phyloP scores from a whole-genome alignment of 331 rosid genomes.

The Prunus yedoensis region DNA sequence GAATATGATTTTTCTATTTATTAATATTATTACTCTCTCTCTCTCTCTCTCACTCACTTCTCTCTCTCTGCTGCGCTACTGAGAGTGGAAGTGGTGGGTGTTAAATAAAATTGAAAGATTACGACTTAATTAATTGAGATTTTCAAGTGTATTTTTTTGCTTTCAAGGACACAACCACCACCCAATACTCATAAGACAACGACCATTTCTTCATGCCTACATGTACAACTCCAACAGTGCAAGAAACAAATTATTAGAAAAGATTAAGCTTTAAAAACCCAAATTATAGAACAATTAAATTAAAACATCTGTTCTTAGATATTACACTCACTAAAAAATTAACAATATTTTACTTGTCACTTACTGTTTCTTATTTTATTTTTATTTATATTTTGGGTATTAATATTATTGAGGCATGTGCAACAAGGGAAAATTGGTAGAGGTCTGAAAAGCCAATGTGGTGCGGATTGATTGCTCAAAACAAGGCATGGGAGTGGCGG shows the following conservation, averaged over 20 bases:
- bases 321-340: too few relatives aligned
- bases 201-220: too few relatives aligned
- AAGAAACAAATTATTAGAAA: too few relatives aligned
- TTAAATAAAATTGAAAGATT: constrained; percentile 11
- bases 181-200: too few relatives aligned
- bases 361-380: too few relatives aligned
- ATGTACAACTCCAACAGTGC: too few relatives aligned
- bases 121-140: neutral
- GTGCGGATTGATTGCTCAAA: neutral
- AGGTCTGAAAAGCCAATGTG: neutral
- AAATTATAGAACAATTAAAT: too few relatives aligned
- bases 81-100: constrained; percentile 7
- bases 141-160: neutral
- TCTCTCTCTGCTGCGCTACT: neutral
- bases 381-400: too few relatives aligned
- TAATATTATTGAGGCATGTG: neutral
- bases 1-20: constrained; percentile 15
- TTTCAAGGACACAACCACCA: constrained; percentile 5
- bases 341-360: too few relatives aligned
- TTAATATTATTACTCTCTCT: neutral
- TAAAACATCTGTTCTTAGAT: too few relatives aligned
- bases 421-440: neutral
- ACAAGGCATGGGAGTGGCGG: neutral
- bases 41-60: neutral
- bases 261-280: too few relatives aligned